Base-by-base conservation (phyloP, 306 rosid species). In the Gastrolobium villosum region DNA sequence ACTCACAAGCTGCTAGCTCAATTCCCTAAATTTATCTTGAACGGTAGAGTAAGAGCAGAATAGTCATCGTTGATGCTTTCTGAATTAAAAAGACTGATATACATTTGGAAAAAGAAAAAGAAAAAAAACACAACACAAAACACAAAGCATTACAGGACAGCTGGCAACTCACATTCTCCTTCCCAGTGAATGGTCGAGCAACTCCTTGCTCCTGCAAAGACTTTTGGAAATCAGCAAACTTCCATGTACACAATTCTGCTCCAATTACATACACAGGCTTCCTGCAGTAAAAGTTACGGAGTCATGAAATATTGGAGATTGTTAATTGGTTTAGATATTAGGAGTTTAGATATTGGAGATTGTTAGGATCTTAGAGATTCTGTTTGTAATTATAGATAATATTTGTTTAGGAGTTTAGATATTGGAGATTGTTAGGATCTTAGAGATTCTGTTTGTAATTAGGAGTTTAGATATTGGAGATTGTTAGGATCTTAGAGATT, bases 221-320 rank as follows among this genome's bases (percentile, higher is more conserved):
- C 68, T 82, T 87, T 61, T 93, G 97, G 77, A 95, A 93, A 83
- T 93, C 93, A 14, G 96, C 92, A 54, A 93, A 89, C 79, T 95
- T 95, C 99, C 98, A 95, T 35, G 89, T 88, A 84, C 98, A 95
- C 63, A 57, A 76, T 41, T 93, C 94, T 3, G 89, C 90, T 50
- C 97, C 98, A 45, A 91, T 78, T 67, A 93, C 93, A 74, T 90
- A 91, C 31, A 89, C 98, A 46, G 99, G 98, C 84, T 93, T 93
- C 87, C 99, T 95, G 87, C 65, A 67, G 78, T 60, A 69, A n/a
- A 62, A 79, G 65, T 66, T 28, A 50, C 2, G n/a, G 52, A 20
- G 13, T 59, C 65, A 52, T 34, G 28, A 50, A n/a, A n/a, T n/a
- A n/a, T n/a, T n/a, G n/a, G n/a, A n/a, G n/a, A n/a, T n/a, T n/a